A percentile compares a stretch with the other conserved stretches of the same genome.
Evolutionary conservation across 2,329 filamentous ascomycete genomes (phyloP).

Genomic region (Aspergillus texensis): DNA sequence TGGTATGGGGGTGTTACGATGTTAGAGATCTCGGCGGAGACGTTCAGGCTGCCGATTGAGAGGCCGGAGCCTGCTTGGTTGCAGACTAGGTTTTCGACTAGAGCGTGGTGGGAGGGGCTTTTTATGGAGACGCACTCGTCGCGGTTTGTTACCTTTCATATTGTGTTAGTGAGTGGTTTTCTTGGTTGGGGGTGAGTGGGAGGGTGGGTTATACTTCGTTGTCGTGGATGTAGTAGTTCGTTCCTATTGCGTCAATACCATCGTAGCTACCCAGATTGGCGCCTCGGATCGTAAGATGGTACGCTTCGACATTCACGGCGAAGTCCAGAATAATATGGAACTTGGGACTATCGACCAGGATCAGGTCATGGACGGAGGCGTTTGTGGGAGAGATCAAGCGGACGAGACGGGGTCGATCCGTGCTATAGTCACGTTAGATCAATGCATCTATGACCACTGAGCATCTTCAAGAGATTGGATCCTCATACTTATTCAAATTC

Average conservation of each 20-base stretch:
- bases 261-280: conserved; percentile 41
- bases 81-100: conserved; percentile 41
- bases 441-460: neutral
- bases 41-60: conserved; percentile 40
- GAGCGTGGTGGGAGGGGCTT: conserved; percentile 37
- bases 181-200: neutral
- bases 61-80: conserved; percentile 42
- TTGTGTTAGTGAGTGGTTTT: neutral
- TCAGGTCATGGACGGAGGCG: conserved; percentile 34
- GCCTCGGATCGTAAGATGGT: conserved; percentile 42
- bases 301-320: conserved; percentile 40
- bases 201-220: conserved; percentile 26
- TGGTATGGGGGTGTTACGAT: conserved; percentile 20
- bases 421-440: conserved; percentile 8
- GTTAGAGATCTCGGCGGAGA: conserved; percentile 34
- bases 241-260: conserved; percentile 41
- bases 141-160: conserved; percentile 34
- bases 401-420: conserved; percentile 24
- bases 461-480: neutral
- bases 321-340: conserved; percentile 43
- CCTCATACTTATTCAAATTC: conserved; percentile 30
- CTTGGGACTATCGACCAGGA: conserved; percentile 38
- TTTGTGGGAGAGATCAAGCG: conserved; percentile 29
- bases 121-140: conserved; percentile 45
- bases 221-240: conserved; percentile 42